Percentiles rank a stretch among this genome's conserved stretches.
Evolutionary conservation across 352 stramenopile genomes (phyloP).

Genomic region (Globisporangium camurandrum): DNA sequence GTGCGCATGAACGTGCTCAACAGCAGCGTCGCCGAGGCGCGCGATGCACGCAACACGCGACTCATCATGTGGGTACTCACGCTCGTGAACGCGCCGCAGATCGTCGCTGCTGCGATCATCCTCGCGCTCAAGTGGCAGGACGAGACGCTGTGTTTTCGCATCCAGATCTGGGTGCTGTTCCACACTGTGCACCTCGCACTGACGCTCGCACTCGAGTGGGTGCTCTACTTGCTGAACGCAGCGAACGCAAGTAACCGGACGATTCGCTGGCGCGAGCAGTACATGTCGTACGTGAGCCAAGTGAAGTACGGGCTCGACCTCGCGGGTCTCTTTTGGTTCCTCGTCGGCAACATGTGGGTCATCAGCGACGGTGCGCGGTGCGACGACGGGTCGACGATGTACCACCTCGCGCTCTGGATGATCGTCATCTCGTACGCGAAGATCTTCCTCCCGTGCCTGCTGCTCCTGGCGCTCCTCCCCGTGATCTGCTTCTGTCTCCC

Average conservation of each 20-base stretch:
- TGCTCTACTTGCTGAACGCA: constrained; percentile 66
- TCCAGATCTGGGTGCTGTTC: constrained; percentile 78
- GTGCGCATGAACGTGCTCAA: constrained; percentile 82
- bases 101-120: constrained; percentile 45
- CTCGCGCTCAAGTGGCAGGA: constrained; percentile 62
- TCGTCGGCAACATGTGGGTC: constrained; percentile 87
- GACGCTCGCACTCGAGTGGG: constrained; percentile 67
- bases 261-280: constrained; percentile 54
- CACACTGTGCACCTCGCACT: constrained; percentile 65
- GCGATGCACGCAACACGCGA: constrained; percentile 68
- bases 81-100: constrained; percentile 71
- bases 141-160: constrained; percentile 70
- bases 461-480: constrained; percentile 84
- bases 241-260: constrained; percentile 39
- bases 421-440: constrained; percentile 91
- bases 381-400: constrained; percentile 69
- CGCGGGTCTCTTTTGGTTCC: constrained; percentile 77
- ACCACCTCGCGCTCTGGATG: constrained; percentile 85
- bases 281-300: constrained; percentile 64
- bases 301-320: constrained; percentile 79
- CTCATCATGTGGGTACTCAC: constrained; percentile 77
- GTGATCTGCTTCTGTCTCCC: constrained; percentile 92
- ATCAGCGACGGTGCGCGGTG: constrained; percentile 77
- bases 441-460: constrained; percentile 89
- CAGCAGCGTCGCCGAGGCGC: constrained; percentile 72